A percentile compares a stretch with the other conserved stretches of the same genome.
Conservation (phyloP, 2,329 filamentous ascomycete species). For the Verticillium isaacii region DNA sequence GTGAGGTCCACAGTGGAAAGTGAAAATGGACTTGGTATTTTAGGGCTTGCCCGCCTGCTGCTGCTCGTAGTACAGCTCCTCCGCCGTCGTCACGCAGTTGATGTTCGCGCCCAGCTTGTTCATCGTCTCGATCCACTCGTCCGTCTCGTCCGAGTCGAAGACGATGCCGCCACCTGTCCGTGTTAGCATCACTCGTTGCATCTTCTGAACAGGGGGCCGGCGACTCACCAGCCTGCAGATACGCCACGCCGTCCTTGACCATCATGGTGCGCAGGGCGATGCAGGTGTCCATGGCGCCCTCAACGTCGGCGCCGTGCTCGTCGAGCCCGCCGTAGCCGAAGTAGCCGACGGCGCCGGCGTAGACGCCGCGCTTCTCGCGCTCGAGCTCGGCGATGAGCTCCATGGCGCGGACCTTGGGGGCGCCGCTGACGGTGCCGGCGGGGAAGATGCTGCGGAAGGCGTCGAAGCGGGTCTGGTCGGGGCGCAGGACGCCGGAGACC, state of each 20-base stretch:
- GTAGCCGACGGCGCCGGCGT: constrained; percentile 94
- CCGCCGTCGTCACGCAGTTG: constrained; percentile 79
- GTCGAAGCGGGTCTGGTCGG: constrained; percentile 84
- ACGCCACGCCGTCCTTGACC: constrained; percentile 84
- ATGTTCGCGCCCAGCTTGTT: constrained; percentile 94
- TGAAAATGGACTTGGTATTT: background rate
- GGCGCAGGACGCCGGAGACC: constrained; percentile 83
- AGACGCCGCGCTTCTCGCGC: constrained; percentile 88
- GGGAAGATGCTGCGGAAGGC: constrained; percentile 96
- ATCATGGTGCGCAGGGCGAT: constrained; percentile 87
- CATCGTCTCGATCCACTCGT: constrained; percentile 90
- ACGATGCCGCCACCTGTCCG: constrained; percentile 75
- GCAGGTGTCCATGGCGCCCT: constrained; percentile 89
- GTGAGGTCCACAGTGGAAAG: background rate
- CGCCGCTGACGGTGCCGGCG: constrained; percentile 90
- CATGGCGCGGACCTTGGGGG: constrained; percentile 96
- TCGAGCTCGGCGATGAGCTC: constrained; percentile 94
- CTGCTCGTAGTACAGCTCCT: constrained; percentile 52
- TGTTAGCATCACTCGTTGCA: background rate
- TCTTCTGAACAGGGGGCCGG: background rate
- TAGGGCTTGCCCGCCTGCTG: constrained; percentile 18
- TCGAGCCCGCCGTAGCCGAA: constrained; percentile 81
- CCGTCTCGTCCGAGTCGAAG: constrained; percentile 86
- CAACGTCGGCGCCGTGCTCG: constrained; percentile 54
- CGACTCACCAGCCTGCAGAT: constrained; percentile 67